These are phyloP conservation scores for Tolypocladium album DNA, from an alignment of 2,329 filamentous ascomycete genomes.

Conservation along the genomic window DNA sequence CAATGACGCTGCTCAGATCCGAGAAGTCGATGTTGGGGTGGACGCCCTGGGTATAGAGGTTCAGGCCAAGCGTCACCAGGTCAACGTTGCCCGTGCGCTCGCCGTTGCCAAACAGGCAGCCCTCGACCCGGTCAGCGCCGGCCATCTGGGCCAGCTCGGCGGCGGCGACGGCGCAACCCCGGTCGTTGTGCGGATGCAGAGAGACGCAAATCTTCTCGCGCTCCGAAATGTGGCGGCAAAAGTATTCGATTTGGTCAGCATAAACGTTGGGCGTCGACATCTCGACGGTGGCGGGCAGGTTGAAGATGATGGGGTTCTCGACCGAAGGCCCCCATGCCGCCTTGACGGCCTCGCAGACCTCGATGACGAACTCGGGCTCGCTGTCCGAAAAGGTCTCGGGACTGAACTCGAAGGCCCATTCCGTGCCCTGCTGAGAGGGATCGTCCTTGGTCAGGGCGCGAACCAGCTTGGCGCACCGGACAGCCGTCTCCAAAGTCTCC, in stretches of 20 bases:
- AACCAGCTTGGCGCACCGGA: constrained; percentile 77
- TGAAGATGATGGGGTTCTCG: constrained; percentile 85
- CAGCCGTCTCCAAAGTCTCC: constrained; percentile 70
- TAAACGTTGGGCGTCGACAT: constrained; percentile 92
- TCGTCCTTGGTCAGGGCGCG: constrained; percentile 81
- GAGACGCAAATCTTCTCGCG: constrained; percentile 82
- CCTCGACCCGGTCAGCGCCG: constrained; percentile 87
- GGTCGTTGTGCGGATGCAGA: constrained; percentile 89
- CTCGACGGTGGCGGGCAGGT: constrained; percentile 92
- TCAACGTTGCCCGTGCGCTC: constrained; percentile 95
- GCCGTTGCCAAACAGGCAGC: constrained; percentile 83
- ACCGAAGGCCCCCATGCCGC: constrained; percentile 77
- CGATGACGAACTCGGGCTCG: constrained; percentile 68
- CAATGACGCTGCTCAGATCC: constrained; percentile 75
- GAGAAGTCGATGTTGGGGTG: constrained; percentile 83
- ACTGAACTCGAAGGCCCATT: constrained; percentile 75
- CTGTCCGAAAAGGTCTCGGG: constrained; percentile 90
- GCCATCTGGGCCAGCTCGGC: constrained; percentile 94
- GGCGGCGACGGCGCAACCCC: constrained; percentile 80
- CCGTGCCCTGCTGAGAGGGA: constrained; percentile 42
- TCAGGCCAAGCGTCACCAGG: constrained; percentile 81
- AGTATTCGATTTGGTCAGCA: constrained; percentile 93
- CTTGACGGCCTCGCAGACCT: constrained; percentile 89
- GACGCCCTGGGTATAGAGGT: constrained; percentile 90
- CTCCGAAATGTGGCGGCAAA: constrained; percentile 75